Conservation (phyloP, 2,329 filamentous ascomycete species). For the Pestalotiopsis sp. region DNA sequence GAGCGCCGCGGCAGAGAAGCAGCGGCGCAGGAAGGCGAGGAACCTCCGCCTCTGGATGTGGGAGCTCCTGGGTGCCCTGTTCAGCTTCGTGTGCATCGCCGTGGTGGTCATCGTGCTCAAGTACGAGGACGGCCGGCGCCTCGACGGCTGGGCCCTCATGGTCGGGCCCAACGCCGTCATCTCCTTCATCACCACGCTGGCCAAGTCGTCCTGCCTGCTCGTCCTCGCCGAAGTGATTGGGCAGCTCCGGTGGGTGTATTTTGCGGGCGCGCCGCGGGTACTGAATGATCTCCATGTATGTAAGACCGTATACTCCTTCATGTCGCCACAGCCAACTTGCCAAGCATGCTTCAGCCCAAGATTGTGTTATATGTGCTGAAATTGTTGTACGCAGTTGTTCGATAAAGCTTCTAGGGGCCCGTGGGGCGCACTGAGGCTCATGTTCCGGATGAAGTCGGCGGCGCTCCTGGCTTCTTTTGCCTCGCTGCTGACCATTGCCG, state of each 20-base stretch:
- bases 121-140: conserved; percentile 16
- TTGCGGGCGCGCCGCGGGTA: not conserved
- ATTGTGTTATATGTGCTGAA: not conserved
- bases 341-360: no score
- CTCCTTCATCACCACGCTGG: conserved; percentile 17
- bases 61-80: conserved; percentile 2
- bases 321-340: not conserved
- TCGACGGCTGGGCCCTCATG: conserved; percentile 16
- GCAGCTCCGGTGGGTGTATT: conserved; percentile 19
- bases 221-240: conserved; percentile 16
- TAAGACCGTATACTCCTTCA: not conserved
- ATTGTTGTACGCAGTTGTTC: not conserved
- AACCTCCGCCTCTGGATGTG: conserved; percentile 7
- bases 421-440: conserved; percentile 12
- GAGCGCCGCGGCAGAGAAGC: no score
- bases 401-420: conserved; percentile 14
- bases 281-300: conserved; percentile 14
- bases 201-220: conserved; percentile 17
- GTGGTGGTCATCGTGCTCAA: conserved; percentile 14
- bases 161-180: conserved; percentile 18
- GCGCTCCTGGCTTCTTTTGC: conserved; percentile 14
- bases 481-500: conserved; percentile 14
- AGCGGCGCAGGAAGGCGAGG: not conserved
- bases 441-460: conserved; percentile 13
- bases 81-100: conserved; percentile 11